A percentile compares a stretch with the other conserved stretches of the same genome.
Conservation (phyloP, 2,329 filamentous ascomycete genomes). For the Fusarium multiceps region DNA sequence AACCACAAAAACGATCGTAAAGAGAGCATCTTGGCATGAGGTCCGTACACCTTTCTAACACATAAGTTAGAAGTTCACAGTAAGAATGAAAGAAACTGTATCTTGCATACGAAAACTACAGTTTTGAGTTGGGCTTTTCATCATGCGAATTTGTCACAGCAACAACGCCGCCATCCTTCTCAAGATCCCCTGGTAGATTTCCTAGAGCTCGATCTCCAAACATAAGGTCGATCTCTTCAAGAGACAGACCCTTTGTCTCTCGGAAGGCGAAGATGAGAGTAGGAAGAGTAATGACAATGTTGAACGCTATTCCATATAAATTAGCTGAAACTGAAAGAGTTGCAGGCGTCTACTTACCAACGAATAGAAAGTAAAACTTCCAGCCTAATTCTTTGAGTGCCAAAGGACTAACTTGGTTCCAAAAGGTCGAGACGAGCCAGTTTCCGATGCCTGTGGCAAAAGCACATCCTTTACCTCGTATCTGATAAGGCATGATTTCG, state of each 20-base stretch:
- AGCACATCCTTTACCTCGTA: conserved; percentile 54
- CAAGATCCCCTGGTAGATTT: conserved; percentile 42
- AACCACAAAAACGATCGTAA: background rate
- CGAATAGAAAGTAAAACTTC: conserved; percentile 54
- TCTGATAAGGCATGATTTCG: conserved; percentile 72
- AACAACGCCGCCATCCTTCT: conserved; percentile 35
- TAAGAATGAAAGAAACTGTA: background rate
- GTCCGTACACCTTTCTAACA: background rate
- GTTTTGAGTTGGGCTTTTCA: conserved; percentile 4
- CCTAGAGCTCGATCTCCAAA: conserved; percentile 57
- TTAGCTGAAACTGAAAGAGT: conserved; percentile 53
- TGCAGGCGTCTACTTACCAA: conserved; percentile 28
- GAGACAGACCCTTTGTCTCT: conserved; percentile 60
- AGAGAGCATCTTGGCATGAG: background rate
- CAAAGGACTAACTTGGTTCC: conserved; percentile 67
- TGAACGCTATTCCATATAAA: conserved; percentile 44
- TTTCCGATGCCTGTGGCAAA: conserved; percentile 45
- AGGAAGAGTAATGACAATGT: conserved; percentile 51
- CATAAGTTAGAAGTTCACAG: background rate
- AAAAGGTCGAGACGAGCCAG: conserved; percentile 56
- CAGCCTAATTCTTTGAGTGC: conserved; percentile 55
- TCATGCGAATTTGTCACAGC: conserved; percentile 30
- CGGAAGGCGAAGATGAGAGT: conserved; percentile 62
- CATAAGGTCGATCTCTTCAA: conserved; percentile 67
- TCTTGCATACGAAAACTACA: background rate